Base-by-base conservation (phyloP, 768 basidiomycete species). In the Termitomyces titanicus region DNA sequence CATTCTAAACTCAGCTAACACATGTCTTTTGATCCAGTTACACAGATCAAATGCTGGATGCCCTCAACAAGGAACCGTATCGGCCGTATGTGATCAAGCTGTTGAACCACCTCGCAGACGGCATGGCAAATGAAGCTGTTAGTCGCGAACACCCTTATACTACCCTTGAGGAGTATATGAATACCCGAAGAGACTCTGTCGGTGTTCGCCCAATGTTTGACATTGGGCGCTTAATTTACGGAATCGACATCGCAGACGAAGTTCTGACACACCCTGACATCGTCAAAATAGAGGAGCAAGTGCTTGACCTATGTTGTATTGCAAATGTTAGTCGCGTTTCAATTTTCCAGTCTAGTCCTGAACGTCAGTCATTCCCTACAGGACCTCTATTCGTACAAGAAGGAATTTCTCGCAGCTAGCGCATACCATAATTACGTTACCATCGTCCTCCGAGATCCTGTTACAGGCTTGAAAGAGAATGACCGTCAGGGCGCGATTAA, bases 401-500 rank as follows among this genome's bases (percentile, higher is more conserved):
- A 29, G 9, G 29, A 29, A 29, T 3, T 29, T 29, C 45, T 45
- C 18, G 55, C 51, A 24, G 50, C 48, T 29, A 42, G 43, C 24
- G 55, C 55, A 3, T 48, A 56, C 43, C 55, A 56, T 24, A 56
- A 56, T 42, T 46, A 51, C 18, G 44, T 56, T 2, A 51, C 55
- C 8, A 42, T 51, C 22, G 55, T 34, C 20, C 50, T 56, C 25
- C 18, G 20, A 33, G 49, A 56, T 31, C 49, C 48, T 8, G 45
- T 35, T 27, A 33, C 55, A 17, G 31, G 25, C 12, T 10, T 56
- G 4, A 27, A 29, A 9, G 13, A 25, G 15, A 12, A 5, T 18
- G 55, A 56, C 34, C 55, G 54, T 20, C 54, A 55, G 20, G 49
- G 29, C 8, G 55, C 55, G 5, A 50, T 56, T 15, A 33, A 51